These are phyloP conservation scores for Eucalyptus brandiana DNA, from an alignment of 345 rosid species.

Conservation along the genomic window DNA sequence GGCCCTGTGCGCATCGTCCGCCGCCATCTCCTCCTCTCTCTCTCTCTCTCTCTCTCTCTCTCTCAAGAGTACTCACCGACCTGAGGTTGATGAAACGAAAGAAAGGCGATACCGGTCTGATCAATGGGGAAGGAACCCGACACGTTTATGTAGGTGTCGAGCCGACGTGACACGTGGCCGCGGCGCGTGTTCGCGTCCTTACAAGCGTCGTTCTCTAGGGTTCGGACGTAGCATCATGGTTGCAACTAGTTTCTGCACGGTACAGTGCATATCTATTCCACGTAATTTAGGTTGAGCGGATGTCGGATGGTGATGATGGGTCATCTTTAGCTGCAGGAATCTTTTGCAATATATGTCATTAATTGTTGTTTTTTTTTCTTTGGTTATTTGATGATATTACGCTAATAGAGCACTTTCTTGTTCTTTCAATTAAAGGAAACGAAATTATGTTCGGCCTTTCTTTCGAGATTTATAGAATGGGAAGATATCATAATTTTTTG, in stretches of 20 bases:
- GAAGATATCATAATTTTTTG: not conserved
- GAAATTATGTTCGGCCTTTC: not conserved
- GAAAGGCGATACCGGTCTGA: not conserved
- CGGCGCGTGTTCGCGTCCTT: not conserved
- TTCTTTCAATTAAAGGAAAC: not conserved
- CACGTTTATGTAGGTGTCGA: not conserved
- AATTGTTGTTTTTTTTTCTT: not conserved
- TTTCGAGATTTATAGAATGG: not conserved
- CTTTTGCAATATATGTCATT: not conserved
- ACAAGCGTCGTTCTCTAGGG: not conserved
- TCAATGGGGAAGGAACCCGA: not conserved
- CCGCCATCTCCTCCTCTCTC: not conserved
- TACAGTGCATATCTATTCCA: not conserved
- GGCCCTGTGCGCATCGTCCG: not conserved
- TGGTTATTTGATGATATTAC: not conserved
- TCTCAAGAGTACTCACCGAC: not conserved
- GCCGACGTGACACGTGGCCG: not conserved
- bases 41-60: not conserved
- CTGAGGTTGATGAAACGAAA: not conserved
- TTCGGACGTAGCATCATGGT: not conserved
- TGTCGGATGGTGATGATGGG: not conserved
- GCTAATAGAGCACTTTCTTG: not conserved
- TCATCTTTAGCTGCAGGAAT: not conserved
- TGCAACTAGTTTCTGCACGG: not conserved
- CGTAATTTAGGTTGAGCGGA: rapidly evolving